Conservation (phyloP, 139 green algal genomes). For the Volvox africanus region DNA sequence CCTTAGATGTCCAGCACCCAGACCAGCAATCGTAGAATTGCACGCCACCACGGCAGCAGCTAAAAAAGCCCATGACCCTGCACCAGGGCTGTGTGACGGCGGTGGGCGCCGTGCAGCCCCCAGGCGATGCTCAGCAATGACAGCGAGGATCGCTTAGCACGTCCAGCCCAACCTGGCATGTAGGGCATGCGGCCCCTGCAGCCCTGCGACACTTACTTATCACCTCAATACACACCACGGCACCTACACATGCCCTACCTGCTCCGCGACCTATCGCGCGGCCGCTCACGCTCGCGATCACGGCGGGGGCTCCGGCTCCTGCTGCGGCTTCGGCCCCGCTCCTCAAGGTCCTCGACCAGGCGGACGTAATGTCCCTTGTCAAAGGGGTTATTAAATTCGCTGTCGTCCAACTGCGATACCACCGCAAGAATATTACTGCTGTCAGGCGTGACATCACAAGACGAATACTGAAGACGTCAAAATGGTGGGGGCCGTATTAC, state of each 20-base stretch:
- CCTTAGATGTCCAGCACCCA: conserved; percentile 20
- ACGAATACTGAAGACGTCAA: too few relatives aligned
- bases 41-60: conserved; percentile 5
- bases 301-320: conserved; percentile 3
- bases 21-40: not conserved
- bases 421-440: too few relatives aligned
- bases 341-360: conserved; percentile 52
- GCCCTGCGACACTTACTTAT: too few relatives aligned
- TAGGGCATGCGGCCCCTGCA: too few relatives aligned
- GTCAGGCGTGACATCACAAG: too few relatives aligned
- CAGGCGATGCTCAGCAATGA: conserved; percentile 8
- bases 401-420: conserved; percentile 66
- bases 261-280: conserved; percentile 24
- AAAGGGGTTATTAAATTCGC: conserved; percentile 82
- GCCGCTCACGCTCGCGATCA: conserved; percentile 12
- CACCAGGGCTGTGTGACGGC: conserved; percentile 11
- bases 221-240: too few relatives aligned
- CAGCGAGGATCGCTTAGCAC: not conserved
- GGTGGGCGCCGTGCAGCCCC: conserved; percentile 4
- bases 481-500: too few relatives aligned
- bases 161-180: too few relatives aligned
- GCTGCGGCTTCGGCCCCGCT: conserved; percentile 6
- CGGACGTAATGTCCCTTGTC: conserved; percentile 56
- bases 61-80: not conserved
- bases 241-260: not conserved